Evolutionary conservation across 2,329 filamentous ascomycete species (phyloP).

Genomic region (Fusarium liriodendri): DNA sequence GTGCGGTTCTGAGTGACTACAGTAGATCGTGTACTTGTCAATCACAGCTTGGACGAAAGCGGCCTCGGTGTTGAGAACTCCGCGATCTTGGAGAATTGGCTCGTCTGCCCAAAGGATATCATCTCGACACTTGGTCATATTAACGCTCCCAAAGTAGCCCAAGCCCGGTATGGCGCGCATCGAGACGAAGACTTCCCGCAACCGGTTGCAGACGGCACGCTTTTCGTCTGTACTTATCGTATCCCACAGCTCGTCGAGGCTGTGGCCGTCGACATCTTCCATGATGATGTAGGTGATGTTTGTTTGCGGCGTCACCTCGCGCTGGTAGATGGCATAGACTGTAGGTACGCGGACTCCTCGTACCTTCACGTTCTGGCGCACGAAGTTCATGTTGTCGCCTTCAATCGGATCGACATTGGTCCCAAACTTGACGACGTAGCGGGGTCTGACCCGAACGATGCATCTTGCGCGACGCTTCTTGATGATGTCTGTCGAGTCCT

Average conservation of each 20-base stretch:
- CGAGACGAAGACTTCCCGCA: constrained; percentile 6
- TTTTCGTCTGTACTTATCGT: background rate
- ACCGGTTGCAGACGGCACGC: background rate
- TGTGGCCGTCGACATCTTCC: constrained; percentile 13
- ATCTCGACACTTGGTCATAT: constrained; percentile 14
- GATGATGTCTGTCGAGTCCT: constrained; percentile 10
- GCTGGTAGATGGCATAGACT: constrained; percentile 22
- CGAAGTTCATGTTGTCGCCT: constrained; percentile 16
- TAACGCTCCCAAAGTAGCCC: constrained; percentile 23
- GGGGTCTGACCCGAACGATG: constrained; percentile 2
- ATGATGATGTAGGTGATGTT: constrained; percentile 27
- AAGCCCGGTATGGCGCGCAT: constrained; percentile 11
- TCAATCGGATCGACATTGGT: constrained; percentile 11
- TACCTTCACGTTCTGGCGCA: constrained; percentile 1
- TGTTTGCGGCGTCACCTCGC: background rate
- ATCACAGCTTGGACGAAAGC: constrained; percentile 4
- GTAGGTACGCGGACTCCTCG: constrained; percentile 11
- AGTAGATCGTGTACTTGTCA: background rate
- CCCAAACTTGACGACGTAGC: constrained; percentile 20
- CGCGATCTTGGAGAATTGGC: background rate
- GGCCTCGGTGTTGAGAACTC: constrained; percentile 10
- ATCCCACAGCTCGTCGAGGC: constrained; percentile 20
- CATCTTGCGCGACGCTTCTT: background rate
- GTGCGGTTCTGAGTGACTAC: background rate
- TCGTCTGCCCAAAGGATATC: constrained; percentile 15